A percentile compares a stretch with the other conserved stretches of the same genome.
Conservation (phyloP, 805 yeast species). For the Candida boidinii region DNA sequence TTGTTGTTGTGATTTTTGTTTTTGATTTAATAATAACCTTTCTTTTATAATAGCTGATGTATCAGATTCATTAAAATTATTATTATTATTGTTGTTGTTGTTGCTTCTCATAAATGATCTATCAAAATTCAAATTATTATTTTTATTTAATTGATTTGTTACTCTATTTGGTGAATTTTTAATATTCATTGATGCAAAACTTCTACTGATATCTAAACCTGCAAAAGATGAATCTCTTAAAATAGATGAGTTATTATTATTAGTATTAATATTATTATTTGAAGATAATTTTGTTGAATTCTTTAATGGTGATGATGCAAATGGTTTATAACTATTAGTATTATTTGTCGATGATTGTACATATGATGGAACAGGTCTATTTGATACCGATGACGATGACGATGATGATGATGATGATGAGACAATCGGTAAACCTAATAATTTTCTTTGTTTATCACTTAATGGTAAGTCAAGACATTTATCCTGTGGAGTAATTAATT, state of each 20-base stretch:
- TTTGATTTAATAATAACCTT: neutral
- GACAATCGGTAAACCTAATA: constrained; percentile 31
- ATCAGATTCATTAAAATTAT: neutral
- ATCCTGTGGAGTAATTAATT: constrained; percentile 33
- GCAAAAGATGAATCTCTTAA: constrained; percentile 11
- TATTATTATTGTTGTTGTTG: neutral
- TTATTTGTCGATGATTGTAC: too few species aligned
- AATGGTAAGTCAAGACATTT: constrained; percentile 45
- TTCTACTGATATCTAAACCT: constrained; percentile 17
- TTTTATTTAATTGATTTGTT: too few species aligned
- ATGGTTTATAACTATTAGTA: too few species aligned
- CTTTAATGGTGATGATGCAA: too few species aligned
- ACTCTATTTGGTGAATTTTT: constrained; percentile 1
- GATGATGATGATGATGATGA: too few species aligned
- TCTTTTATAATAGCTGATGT: neutral
- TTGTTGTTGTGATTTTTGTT: too few species aligned
- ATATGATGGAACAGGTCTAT: too few species aligned
- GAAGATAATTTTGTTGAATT: too few species aligned
- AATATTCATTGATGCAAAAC: constrained; percentile 21
- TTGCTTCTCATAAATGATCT: neutral
- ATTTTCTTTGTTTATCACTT: constrained; percentile 33
- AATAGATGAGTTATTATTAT: too few species aligned
- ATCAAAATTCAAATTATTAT: too few species aligned
- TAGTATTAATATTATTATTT: too few species aligned
- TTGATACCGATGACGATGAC: too few species aligned